Conservation (phyloP, 1,139 yeast species). For the Debaryomyces robertsiae region DNA sequence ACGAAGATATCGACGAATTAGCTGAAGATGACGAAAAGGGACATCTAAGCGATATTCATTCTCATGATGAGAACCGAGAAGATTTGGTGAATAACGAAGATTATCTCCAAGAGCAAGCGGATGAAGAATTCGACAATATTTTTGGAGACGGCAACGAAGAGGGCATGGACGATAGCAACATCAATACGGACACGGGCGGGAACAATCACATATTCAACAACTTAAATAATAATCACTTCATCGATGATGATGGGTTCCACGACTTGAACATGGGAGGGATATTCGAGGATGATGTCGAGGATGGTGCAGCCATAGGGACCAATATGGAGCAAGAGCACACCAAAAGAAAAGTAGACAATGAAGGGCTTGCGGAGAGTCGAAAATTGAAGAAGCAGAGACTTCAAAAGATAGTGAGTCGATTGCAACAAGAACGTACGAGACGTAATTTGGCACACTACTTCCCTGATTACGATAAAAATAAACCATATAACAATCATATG, state of each 20-base stretch:
- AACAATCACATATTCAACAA: constrained; percentile 21
- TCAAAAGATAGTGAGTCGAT: constrained; percentile 30
- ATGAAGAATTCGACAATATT: constrained; percentile 51
- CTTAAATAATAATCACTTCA: constrained; percentile 28
- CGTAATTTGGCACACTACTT: constrained; percentile 52
- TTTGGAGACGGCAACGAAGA: constrained; percentile 40
- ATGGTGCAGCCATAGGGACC: not conserved
- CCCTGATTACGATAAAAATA: constrained; percentile 62
- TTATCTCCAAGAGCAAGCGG: constrained; percentile 36
- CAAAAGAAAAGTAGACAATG: constrained; percentile 19
- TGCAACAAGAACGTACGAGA: constrained; percentile 35
- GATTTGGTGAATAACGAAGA: constrained; percentile 36
- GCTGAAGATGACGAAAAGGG: constrained; percentile 73
- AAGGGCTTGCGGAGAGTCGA: constrained; percentile 25
- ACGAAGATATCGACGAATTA: constrained; percentile 91
- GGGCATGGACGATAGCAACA: constrained; percentile 6
- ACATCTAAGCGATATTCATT: not conserved
- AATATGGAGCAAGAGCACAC: constrained; percentile 13
- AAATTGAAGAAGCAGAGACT: constrained; percentile 28
- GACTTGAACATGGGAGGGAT: constrained; percentile 41
- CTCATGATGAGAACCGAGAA: constrained; percentile 18
- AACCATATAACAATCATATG: constrained; percentile 65
- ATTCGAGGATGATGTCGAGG: constrained; percentile 30
- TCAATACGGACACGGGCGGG: constrained; percentile 11
- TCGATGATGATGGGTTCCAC: constrained; percentile 47